A percentile compares a stretch with the other conserved stretches of the same genome.
phyloP scores from a whole-genome alignment of 441 rosid genomes.

The Jatropha podagrica region DNA sequence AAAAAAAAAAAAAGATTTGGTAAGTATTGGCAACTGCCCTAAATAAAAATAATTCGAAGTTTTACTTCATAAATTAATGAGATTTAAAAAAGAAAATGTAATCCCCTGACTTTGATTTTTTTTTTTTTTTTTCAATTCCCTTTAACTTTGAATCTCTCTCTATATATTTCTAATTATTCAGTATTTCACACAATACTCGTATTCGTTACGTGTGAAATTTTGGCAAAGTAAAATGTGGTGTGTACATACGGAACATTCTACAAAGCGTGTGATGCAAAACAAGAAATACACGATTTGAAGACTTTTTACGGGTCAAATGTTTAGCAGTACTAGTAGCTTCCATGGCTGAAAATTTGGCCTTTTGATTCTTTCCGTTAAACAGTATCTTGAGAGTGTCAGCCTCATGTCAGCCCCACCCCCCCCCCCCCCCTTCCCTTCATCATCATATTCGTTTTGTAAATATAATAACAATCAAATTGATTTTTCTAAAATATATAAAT shows the following conservation, averaged over 20 bases:
- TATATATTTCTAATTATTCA: too few species aligned
- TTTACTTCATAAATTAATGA: too few species aligned
- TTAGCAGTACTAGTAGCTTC: neutral
- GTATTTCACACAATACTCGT: too few species aligned
- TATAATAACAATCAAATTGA: neutral
- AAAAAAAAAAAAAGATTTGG: too few species aligned
- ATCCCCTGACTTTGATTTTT: too few species aligned
- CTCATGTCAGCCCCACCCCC: neutral
- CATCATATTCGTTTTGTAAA: neutral
- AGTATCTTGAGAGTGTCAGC: neutral
- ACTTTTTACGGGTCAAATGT: neutral
- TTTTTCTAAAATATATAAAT: too few species aligned
- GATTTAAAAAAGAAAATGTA: too few species aligned
- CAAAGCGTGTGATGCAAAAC: conserved; percentile 4
- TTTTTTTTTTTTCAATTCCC: too few species aligned
- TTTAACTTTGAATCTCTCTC: too few species aligned
- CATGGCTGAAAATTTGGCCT: neutral
- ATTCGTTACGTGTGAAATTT: neutral
- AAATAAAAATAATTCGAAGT: too few species aligned
- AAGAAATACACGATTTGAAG: neutral
- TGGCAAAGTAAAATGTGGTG: conserved; percentile 7
- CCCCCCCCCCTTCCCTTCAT: too few species aligned
- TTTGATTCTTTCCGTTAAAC: neutral
- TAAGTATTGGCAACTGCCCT: too few species aligned
- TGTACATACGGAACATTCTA: conserved; percentile 8